A percentile compares a stretch with the other conserved stretches of the same genome.
Conservation (phyloP, 805 yeast genomes). For the Schwanniomyces pseudopolymorphus region DNA sequence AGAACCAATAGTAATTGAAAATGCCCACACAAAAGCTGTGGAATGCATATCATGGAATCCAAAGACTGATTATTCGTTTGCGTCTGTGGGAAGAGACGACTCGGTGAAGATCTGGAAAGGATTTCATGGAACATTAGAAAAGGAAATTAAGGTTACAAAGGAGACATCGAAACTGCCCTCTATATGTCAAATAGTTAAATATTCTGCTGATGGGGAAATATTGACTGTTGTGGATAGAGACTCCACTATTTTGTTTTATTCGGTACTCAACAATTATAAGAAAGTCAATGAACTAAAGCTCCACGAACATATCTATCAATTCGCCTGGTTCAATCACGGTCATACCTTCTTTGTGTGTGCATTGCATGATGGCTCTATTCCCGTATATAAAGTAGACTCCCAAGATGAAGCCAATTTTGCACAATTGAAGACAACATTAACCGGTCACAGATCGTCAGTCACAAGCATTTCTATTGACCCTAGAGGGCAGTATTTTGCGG, state of each 20-base stretch:
- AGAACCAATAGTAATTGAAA: slow-evolving; percentile 41
- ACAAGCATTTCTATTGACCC: slow-evolving; percentile 52
- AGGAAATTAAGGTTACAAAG: slow-evolving; percentile 27
- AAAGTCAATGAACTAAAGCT: slow-evolving; percentile 21
- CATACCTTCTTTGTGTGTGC: slow-evolving; percentile 38
- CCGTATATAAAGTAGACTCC: slow-evolving; percentile 18
- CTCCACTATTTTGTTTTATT: slow-evolving; percentile 35
- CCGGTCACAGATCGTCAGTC: slow-evolving; percentile 51
- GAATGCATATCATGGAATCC: slow-evolving; percentile 53
- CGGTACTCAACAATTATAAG: slow-evolving; percentile 29
- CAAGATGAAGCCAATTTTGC: neutral
- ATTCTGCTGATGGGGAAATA: slow-evolving; percentile 47
- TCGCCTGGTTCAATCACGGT: slow-evolving; percentile 47
- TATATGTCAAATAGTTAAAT: slow-evolving; percentile 25
- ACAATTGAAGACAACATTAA: slow-evolving; percentile 18
- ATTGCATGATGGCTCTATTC: slow-evolving; percentile 45
- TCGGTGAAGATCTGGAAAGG: slow-evolving; percentile 48
- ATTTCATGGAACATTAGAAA: slow-evolving; percentile 29
- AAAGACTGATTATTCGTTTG: slow-evolving; percentile 41
- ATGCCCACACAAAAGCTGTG: slow-evolving; percentile 39
- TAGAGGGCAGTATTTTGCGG: slow-evolving; percentile 47
- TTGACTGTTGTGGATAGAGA: slow-evolving; percentile 44
- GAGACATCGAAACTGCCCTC: slow-evolving; percentile 6
- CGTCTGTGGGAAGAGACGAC: slow-evolving; percentile 50
- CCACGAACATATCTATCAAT: slow-evolving; percentile 34